Evolutionary conservation across 2,329 filamentous ascomycete species (phyloP).

Genomic region (Penicillium polonicum): DNA sequence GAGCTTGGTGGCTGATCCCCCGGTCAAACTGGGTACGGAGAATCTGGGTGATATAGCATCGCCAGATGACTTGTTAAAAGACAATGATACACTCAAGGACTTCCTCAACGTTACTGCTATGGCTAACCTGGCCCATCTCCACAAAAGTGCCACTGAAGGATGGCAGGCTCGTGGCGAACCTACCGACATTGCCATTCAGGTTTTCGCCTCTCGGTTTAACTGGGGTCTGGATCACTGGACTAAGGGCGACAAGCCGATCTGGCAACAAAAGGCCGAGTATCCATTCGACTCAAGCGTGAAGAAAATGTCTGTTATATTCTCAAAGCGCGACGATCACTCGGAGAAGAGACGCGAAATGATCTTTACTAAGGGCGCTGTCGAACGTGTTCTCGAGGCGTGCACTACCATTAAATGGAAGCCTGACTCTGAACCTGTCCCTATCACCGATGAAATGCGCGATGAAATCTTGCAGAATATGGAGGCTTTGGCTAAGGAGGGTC

Average conservation of each 20-base stretch:
- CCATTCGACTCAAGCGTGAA: slow-evolving; percentile 74
- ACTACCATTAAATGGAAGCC: slow-evolving; percentile 49
- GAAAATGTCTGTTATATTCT: slow-evolving; percentile 72
- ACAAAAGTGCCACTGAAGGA: slow-evolving; percentile 52
- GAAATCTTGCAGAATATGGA: slow-evolving; percentile 68
- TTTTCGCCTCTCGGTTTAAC: slow-evolving; percentile 68
- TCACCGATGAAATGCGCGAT: slow-evolving; percentile 55
- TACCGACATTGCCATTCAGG: slow-evolving; percentile 73
- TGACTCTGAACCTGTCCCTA: slow-evolving; percentile 38
- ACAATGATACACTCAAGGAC: slow-evolving; percentile 52
- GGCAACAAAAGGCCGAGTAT: slow-evolving; percentile 64
- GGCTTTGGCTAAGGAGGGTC: slow-evolving; percentile 62
- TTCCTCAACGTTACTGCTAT: slow-evolving; percentile 64
- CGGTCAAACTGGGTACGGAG: slow-evolving; percentile 29
- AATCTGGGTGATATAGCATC: slow-evolving; percentile 24
- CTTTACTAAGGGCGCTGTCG: slow-evolving; percentile 58
- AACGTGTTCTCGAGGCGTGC: slow-evolving; percentile 66
- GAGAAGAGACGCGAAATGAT: slow-evolving; percentile 33
- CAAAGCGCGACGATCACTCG: slow-evolving; percentile 21
- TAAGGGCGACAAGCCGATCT: slow-evolving; percentile 51
- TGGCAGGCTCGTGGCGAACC: slow-evolving; percentile 68
- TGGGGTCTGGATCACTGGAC: slow-evolving; percentile 58
- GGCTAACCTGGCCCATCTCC: slow-evolving; percentile 64
- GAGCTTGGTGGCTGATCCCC: slow-evolving; percentile 38
- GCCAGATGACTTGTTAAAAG: slow-evolving; percentile 39